These are phyloP conservation scores for Pseudozyma thailandica DNA, from an alignment of 1,284 basidiomycete species.

Conservation along the genomic window DNA sequence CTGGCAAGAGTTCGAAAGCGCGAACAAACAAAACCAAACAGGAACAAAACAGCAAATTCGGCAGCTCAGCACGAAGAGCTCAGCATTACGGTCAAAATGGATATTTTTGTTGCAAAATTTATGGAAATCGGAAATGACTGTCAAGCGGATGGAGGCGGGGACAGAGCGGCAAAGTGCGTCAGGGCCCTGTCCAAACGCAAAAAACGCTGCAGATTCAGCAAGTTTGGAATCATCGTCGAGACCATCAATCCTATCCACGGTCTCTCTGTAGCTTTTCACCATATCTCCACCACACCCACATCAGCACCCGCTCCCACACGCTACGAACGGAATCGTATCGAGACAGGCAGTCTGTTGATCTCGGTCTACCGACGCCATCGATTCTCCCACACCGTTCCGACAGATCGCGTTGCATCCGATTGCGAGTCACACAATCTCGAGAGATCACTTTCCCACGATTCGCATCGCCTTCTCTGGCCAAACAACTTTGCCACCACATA, in stretches of 20 bases:
- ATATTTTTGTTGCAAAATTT: neutral
- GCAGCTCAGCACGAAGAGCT: too few relatives aligned
- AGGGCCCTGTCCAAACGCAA: neutral
- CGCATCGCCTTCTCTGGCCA: neutral
- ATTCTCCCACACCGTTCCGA: neutral
- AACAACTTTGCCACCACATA: neutral
- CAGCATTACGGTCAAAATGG: too few relatives aligned
- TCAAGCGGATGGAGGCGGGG: constrained; percentile 2
- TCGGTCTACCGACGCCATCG: neutral
- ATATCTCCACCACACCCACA: too few relatives aligned
- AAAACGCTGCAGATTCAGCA: constrained; percentile 5
- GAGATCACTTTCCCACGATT: neutral
- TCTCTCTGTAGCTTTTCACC: too few relatives aligned
- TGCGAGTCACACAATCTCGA: neutral
- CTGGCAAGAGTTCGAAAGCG: too few relatives aligned
- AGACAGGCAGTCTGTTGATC: too few relatives aligned
- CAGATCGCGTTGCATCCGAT: neutral
- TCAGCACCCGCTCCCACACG: too few relatives aligned
- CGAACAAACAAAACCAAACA: too few relatives aligned
- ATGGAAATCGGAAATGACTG: constrained; percentile 32
- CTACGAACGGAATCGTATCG: too few relatives aligned
- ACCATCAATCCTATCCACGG: constrained; percentile 21
- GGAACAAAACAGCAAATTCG: neutral
- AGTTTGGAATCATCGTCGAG: constrained; percentile 19
- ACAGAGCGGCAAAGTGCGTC: neutral